phyloP scores from a whole-genome alignment of 179 eudicot genomes.

The Silene coronaria region DNA sequence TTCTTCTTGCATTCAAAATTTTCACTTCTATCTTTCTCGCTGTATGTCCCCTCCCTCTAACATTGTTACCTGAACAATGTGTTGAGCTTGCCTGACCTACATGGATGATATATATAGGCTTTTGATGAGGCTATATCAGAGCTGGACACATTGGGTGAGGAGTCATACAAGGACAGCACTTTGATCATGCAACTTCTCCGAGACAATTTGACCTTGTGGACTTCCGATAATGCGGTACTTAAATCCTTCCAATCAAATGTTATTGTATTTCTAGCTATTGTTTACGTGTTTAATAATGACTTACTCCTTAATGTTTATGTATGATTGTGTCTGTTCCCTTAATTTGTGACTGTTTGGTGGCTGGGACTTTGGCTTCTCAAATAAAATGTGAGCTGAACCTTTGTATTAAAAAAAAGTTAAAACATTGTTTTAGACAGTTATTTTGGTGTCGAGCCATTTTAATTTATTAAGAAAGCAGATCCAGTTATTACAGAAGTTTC shows the following conservation, averaged over 20 bases:
- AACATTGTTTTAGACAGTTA: not conserved
- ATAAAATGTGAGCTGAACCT: not conserved
- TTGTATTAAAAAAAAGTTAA: not conserved
- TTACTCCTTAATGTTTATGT: not conserved
- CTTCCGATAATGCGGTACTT: conserved; percentile 48
- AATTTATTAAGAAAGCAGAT: too few relatives aligned
- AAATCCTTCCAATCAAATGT: not conserved
- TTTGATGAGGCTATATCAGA: conserved; percentile 88
- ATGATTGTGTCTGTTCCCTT: not conserved
- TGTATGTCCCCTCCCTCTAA: not conserved
- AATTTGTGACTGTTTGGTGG: not conserved
- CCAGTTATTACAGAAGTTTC: too few relatives aligned
- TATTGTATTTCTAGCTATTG: not conserved
- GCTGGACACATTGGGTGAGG: conserved; percentile 81
- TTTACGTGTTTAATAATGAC: not conserved
- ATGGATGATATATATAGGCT: conserved; percentile 37
- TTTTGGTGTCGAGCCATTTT: too few relatives aligned
- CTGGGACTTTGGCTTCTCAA: not conserved
- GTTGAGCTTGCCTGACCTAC: not conserved
- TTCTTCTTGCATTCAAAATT: not conserved
- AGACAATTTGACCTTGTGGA: conserved; percentile 73
- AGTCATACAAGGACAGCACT: conserved; percentile 82
- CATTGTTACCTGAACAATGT: too few relatives aligned
- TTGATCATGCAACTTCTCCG: conserved; percentile 84
- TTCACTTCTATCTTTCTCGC: not conserved